Evolutionary conservation across 305 asterid genomes (phyloP), one percentile per base, ranked within the genome.

Genomic region (Solanum hybrid): DNA sequence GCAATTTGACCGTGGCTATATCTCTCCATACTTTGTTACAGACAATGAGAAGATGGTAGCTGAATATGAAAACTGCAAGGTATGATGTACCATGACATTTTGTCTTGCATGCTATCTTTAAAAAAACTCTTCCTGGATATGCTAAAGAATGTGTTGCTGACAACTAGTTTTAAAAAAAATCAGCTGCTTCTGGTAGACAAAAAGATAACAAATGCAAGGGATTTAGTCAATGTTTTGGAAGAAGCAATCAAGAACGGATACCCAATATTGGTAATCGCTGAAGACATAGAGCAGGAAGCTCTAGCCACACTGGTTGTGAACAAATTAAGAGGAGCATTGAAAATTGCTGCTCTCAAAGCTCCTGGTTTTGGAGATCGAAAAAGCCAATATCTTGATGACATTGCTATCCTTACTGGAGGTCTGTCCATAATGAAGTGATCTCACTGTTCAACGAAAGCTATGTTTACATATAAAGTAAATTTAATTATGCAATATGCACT

Each of bases 301-400:
- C 94, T 97, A 79, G 99, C 98, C 80, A 95, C 99, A 38, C 96
- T 97, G 80, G 98, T 96, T 87, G 98, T 97, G 89, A 97, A 97
- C 95, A 97, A 95, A 92, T 94, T 96, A 51, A 95, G 99, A 90
- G 99, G 99, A n/a, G 92, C 97, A 24, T 82, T 97, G 90, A 97
- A 97, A 92, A 96, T 97, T 26, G 98, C 98, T 77, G 99, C 99
- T 84, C 94, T 97, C 33, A 97, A 97, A 93, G 99, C 99, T 83
- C 99, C 99, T 92, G 98, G 99, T 20, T 97, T 96, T 93, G 99
- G 99, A 78, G 99, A 95, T 83, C 94, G 98, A 84, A 97, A 97
- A 92, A 95, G 97, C 91, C 96, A 97, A 84, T 97, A 96, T 93
- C 98, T 97, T 86, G 99, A 96, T 72, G 98, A 97, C 92, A 96